Base-by-base conservation (phyloP, 2,329 filamentous ascomycete genomes). In the Neofusicoccum laricinum region DNA sequence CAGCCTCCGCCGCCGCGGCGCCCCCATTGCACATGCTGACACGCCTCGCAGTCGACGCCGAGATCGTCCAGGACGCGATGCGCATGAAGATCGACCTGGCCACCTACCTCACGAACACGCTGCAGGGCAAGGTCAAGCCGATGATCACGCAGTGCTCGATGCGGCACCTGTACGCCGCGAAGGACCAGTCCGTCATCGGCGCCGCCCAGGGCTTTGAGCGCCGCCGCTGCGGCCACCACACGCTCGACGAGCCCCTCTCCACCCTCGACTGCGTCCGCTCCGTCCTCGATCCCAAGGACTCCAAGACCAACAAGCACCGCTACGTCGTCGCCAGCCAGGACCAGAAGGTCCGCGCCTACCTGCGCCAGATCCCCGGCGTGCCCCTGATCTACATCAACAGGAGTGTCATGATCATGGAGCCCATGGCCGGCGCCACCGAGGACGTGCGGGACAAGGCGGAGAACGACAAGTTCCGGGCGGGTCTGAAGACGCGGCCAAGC, bases 61-160 rank as follows among this genome's bases (percentile, higher is more conserved):
- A 93, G 68, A 91, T 98, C 71, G 85, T 98, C 59, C 85, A 86
- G 72, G 92, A 96, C 75, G 88, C 93, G 21, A 87, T 90, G 68
- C 86, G 87, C 57, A 95, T 91, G 81, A 95, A 94, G 72, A 97
- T 97, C 90, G 90, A 96, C 67, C 82, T 97, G n/a, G 81, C 90
- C 57, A 84, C 85, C 41, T 87, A 89, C 21, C 81, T 97, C 34
- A 87, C 93, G 73, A 85, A 90, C 65, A 95, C 92, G n/a, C 82
- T 97, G 3, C 92, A 96, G 73, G 93, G 92, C 66, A 86, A 92
- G 75, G 88, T 93, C 70, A 96, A 95, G 79, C 90, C 91, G 55
- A 89, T 93, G 86, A 91, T 93, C 68, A 92, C 90, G 19, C 90
- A 92, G 79, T 93, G 90, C 79, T 90, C 86, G 65, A 93, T 93